Base-by-base conservation (phyloP, 2,329 filamentous ascomycete species). In the Scolecobasidium constrictum region DNA sequence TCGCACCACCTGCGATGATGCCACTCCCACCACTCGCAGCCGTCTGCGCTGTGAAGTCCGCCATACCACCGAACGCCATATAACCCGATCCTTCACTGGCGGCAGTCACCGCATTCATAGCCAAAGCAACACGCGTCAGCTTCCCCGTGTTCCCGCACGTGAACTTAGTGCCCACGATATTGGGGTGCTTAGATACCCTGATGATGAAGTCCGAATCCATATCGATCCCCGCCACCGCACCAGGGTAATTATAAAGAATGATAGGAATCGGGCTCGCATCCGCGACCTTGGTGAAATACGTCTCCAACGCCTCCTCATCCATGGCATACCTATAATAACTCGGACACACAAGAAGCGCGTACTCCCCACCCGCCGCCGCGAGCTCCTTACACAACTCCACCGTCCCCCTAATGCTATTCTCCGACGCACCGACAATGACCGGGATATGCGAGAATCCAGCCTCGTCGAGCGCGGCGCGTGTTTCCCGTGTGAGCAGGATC, bases 121-220 rank as follows among this genome's bases (percentile, higher is more conserved):
- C 84, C 12, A 73, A 64, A 5, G 86, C 85, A 4, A 94, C 84
- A 22, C 86, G 79, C 11, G 86, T 90, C 50, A 93, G 73, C 66
- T 93, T 94, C 49, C 86, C 86, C 1, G 85, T 92, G 68, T 86
- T 92, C 50, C 84, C 86, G 59, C 86, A 93, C 33, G 86, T 94
- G 70, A 94, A 93, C 63, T 94, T 94, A 43, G 85, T 88, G 48
- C 86, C 86, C 48, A 87, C 68, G 55, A 94, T 86, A 64, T 93
- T 93, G 50, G 79, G 77, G 64, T 93, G 86, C 58, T 78, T 66
- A 35, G 81, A 83, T 28, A 94, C 75, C 57, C 73, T 75, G 66
- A 92, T 86, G 54, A 94, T 75, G 46, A 90, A 72, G 59, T 94
- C 86, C 46, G 83, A 88, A 69, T 92, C 85, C 76, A 94, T 82